These are phyloP conservation scores for Endothia cerciana DNA, from an alignment of 2,329 filamentous ascomycete species.

Conservation along the genomic window DNA sequence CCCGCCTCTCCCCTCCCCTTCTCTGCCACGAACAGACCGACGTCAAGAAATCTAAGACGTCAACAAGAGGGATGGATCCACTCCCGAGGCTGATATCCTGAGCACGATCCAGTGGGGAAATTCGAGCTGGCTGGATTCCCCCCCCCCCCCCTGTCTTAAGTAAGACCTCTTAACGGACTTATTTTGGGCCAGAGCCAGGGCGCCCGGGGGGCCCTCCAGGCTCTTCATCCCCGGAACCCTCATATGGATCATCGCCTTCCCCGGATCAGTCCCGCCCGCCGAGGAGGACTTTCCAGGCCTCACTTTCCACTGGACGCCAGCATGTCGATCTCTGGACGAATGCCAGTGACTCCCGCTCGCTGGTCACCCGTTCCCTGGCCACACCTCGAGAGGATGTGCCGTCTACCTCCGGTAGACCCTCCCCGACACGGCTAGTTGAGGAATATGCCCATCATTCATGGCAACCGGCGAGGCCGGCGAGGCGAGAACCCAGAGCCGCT, in stretches of 20 bases:
- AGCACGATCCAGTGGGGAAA: not conserved
- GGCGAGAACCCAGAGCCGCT: too few relatives aligned
- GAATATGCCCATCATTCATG: not conserved
- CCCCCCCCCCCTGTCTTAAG: conserved; percentile 8
- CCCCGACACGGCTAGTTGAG: too few relatives aligned
- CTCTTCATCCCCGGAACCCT: not conserved
- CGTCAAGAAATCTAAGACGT: not conserved
- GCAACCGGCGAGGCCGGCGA: not conserved
- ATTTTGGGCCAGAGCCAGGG: conserved; percentile 6
- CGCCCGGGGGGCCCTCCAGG: not conserved
- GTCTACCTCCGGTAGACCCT: too few relatives aligned
- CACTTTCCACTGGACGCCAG: not conserved
- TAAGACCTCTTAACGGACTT: conserved; percentile 3
- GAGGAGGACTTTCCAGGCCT: not conserved
- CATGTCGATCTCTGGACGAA: not conserved
- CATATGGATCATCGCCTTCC: not conserved
- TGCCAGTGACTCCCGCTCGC: not conserved
- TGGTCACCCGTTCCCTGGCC: too few relatives aligned
- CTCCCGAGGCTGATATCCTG: not conserved
- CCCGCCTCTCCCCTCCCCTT: not conserved
- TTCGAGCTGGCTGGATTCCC: conserved; percentile 11
- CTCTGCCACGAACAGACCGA: not conserved
- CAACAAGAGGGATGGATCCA: conserved; percentile 1
- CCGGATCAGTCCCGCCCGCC: not conserved
- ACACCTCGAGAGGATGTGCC: too few relatives aligned